These are phyloP conservation scores for Aegilops longissima DNA, from an alignment of 176 grass and related monocot species.

Conservation along the genomic window DNA sequence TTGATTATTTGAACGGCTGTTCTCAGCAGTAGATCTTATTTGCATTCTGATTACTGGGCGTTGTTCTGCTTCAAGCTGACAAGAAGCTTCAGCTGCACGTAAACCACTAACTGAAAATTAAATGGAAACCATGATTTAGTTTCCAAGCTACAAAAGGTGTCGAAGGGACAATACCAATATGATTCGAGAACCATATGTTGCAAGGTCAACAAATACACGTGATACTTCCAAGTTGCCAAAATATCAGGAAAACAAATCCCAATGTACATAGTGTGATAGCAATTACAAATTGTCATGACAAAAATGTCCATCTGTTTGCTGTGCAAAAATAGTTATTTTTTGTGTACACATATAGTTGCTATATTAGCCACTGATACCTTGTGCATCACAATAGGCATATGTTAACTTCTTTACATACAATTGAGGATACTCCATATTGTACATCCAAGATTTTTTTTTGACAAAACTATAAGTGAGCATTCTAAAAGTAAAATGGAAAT, in stretches of 20 bases:
- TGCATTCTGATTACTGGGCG: slow-evolving; percentile 56
- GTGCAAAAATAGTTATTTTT: neutral
- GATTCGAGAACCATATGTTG: neutral
- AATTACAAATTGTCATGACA: no score
- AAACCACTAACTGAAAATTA: slow-evolving; percentile 44
- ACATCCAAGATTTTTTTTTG: neutral
- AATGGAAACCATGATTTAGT: slow-evolving; percentile 15
- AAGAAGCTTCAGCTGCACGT: slow-evolving; percentile 25
- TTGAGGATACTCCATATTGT: neutral
- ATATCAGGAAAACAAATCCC: neutral
- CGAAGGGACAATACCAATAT: neutral
- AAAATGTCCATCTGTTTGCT: neutral
- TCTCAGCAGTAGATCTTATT: slow-evolving; percentile 47
- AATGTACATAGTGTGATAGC: neutral
- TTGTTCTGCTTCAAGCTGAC: slow-evolving; percentile 38
- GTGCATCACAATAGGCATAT: neutral
- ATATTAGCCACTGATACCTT: neutral
- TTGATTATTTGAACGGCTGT: slow-evolving; percentile 41
- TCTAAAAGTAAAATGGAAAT: neutral
- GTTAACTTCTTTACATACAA: no score
- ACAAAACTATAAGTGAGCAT: no score
- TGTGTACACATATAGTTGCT: neutral
- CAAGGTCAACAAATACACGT: neutral
- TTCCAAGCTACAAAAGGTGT: neutral
- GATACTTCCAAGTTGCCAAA: neutral